Evolutionary conservation across 176 grass and related monocot species (phyloP), one percentile per base, ranked within the genome.

Genomic region (Melocanna baccifera): DNA sequence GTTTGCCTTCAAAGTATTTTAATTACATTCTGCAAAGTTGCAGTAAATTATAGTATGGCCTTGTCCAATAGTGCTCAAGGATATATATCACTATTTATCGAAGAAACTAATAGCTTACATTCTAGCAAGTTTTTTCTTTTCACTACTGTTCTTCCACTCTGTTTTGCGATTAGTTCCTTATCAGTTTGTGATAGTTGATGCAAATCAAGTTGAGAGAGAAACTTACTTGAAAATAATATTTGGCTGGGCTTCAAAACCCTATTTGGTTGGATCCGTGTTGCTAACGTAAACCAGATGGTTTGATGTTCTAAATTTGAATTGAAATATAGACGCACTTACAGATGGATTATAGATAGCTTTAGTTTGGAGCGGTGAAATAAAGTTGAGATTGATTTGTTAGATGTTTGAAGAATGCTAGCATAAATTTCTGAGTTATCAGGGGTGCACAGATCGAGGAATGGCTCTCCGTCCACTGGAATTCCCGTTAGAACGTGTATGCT

Each of bases 41-140:
- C 75, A 91, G 80, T 69, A 83, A 83, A 30, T 84, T 91, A 87
- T 80, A 87, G 89, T 62, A 84, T 87, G 81, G n/a, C 69, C 45
- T 84, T 91, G 72, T 47, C 55, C 46, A 83, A 90, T 58, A 73
- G 79, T 68, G 71, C 20, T 62, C 41, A 68, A 83, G 69, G 77
- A 63, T 87, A 91, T 80, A 84, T 69, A 81, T 68, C 68, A 87
- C 40, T 91, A 84, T 84, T 91, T 91, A 87, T 87, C 42, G 45
- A 80, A 75, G 5, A 87, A 69, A 61, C 9, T 67, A 34, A 83
- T 73, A 87, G 32, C 46, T 75, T 61, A 53, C 61, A 80, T 80
- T 43, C 61, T 40, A 67, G 74, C 61, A 61, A 67, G 41, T 68
- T 45, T 15, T 65, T 20, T 18, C 3, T 66, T 47, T 65, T 51